These are phyloP conservation scores for Saxispiralis lemnorum DNA, from an alignment of 495 filamentous ascomycete species.

Conservation along the genomic window DNA sequence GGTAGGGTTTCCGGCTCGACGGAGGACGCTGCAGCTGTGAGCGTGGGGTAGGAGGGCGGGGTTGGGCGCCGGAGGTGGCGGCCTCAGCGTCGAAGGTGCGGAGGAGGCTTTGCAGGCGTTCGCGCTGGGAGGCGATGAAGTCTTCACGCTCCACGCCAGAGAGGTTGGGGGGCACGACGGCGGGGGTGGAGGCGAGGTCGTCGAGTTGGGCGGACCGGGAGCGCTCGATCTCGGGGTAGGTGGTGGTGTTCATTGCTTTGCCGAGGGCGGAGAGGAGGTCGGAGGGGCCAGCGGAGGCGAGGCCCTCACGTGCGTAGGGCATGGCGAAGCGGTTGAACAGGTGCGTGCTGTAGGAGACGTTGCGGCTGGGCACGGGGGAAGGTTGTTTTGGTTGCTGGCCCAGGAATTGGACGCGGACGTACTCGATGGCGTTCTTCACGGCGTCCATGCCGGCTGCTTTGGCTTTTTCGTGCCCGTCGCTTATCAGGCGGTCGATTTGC, in stretches of 20 bases:
- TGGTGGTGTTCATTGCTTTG: constrained; percentile 41
- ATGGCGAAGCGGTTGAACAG: constrained; percentile 50
- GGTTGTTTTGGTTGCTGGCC: constrained; percentile 42
- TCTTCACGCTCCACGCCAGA: constrained; percentile 38
- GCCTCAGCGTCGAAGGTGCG: constrained; percentile 62
- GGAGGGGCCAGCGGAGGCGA: constrained; percentile 29
- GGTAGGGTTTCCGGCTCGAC: constrained; percentile 11
- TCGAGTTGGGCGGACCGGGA: constrained; percentile 34
- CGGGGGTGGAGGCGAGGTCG: constrained; percentile 38
- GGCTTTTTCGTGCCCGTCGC: constrained; percentile 59
- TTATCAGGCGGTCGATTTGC: constrained; percentile 81
- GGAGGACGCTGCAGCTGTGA: neutral
- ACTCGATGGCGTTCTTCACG: constrained; percentile 60
- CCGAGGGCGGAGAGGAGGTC: constrained; percentile 65
- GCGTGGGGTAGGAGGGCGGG: constrained; percentile 1
- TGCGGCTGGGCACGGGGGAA: constrained; percentile 32
- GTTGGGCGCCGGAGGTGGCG: constrained; percentile 13
- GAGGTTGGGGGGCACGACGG: constrained; percentile 49
- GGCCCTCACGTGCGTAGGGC: constrained; percentile 36
- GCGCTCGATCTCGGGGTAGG: constrained; percentile 23
- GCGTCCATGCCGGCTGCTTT: constrained; percentile 64
- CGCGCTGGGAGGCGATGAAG: constrained; percentile 56
- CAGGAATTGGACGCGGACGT: constrained; percentile 53
- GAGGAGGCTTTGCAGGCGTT: constrained; percentile 51
- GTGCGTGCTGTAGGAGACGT: constrained; percentile 10